Percentiles rank a stretch among this genome's conserved stretches.
These are phyloP conservation scores for Vicia faba DNA, from an alignment of 306 rosid genomes.

Conservation along the genomic window DNA sequence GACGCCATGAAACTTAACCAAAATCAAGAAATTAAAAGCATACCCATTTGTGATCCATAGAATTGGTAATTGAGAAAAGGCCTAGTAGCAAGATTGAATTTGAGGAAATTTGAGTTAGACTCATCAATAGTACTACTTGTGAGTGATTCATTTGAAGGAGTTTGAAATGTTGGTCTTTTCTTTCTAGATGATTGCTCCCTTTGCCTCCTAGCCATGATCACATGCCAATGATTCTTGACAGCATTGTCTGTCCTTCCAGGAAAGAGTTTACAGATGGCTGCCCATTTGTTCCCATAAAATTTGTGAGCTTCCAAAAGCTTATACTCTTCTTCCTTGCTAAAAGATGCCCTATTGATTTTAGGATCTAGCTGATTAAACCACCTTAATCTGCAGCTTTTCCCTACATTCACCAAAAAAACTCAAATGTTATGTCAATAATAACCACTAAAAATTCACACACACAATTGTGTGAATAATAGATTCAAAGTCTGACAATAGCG, in stretches of 20 bases:
- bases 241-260: conserved; percentile 86
- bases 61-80: conserved; percentile 26
- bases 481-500: no score
- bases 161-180: conserved; percentile 42
- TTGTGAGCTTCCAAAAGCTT: conserved; percentile 61
- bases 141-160: conserved; percentile 46
- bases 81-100: conserved; percentile 46
- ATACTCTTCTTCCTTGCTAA: conserved; percentile 67
- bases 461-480: no score
- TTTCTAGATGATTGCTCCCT: conserved; percentile 56
- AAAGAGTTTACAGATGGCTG: conserved; percentile 66
- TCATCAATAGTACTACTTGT: conserved; percentile 59
- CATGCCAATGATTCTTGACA: conserved; percentile 85
- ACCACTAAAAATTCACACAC: no score
- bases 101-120: conserved; percentile 63
- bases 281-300: conserved; percentile 83
- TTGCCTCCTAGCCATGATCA: conserved; percentile 69
- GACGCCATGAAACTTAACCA: neutral
- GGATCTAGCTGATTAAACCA: conserved; percentile 93
- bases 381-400: conserved; percentile 87
- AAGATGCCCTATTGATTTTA: conserved; percentile 58
- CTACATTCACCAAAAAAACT: conserved; percentile 38
- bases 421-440: neutral
- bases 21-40: neutral
- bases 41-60: conserved; percentile 48